Evolutionary conservation across 2,329 filamentous ascomycete genomes (phyloP).

Genomic region (Diplodia corticola): DNA sequence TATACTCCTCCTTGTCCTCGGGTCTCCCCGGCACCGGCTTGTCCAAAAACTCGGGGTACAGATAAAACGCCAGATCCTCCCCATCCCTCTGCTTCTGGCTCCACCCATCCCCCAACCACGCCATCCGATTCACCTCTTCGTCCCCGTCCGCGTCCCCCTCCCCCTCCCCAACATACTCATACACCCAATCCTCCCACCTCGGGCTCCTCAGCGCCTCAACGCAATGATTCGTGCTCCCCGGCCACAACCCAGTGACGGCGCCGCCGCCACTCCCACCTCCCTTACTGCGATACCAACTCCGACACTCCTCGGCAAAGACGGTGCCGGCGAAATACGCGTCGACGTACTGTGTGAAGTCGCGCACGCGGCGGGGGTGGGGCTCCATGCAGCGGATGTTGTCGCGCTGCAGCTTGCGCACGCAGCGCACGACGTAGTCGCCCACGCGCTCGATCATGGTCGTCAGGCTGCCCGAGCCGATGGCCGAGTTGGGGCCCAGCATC

Average conservation of each 20-base stretch:
- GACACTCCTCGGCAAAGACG: slow-evolving; percentile 37
- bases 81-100: slow-evolving; percentile 32
- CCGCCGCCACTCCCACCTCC: slow-evolving; percentile 25
- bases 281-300: slow-evolving; percentile 39
- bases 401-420: slow-evolving; percentile 45
- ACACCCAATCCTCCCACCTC: slow-evolving; percentile 40
- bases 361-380: slow-evolving; percentile 31
- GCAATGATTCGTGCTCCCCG: slow-evolving; percentile 36
- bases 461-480: slow-evolving; percentile 43
- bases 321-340: slow-evolving; percentile 38
- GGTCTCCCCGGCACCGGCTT: slow-evolving; percentile 37
- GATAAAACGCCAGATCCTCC: slow-evolving; percentile 45
- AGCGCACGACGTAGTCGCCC: slow-evolving; percentile 42
- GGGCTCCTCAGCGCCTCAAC: slow-evolving; percentile 37
- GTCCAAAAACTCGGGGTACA: slow-evolving; percentile 44
- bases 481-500: slow-evolving; percentile 46
- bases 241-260: slow-evolving; percentile 41
- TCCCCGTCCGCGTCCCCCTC: slow-evolving; percentile 21
- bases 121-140: slow-evolving; percentile 32
- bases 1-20: slow-evolving; percentile 41
- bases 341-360: slow-evolving; percentile 35
- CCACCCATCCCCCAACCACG: slow-evolving; percentile 39
- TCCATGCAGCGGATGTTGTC: slow-evolving; percentile 44
- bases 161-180: slow-evolving; percentile 30
- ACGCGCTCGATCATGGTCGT: slow-evolving; percentile 45